Evolutionary conservation across 169 alveolate species (phyloP).

Genomic region (Plasmodium gallinaceum): DNA sequence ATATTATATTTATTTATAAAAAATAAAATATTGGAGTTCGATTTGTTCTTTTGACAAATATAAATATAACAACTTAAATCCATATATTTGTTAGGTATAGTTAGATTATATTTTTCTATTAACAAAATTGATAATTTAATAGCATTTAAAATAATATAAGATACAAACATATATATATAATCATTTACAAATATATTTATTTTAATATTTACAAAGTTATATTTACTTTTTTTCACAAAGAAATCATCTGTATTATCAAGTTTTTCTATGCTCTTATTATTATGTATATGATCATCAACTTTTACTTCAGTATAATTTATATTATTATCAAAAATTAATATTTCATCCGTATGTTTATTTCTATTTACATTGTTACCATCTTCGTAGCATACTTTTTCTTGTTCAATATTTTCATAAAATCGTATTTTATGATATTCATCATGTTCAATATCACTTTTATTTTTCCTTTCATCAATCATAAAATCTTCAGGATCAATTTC

Average conservation of each 20-base stretch:
- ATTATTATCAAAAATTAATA: not conserved
- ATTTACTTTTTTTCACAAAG: not conserved
- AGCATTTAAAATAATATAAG: conserved; percentile 23
- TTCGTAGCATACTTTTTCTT: not conserved
- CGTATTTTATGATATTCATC: conserved; percentile 32
- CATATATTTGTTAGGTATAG: conserved; percentile 36
- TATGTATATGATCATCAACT: not conserved
- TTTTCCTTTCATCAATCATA: conserved; percentile 29
- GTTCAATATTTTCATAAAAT: conserved; percentile 7
- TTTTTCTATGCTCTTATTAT: not conserved
- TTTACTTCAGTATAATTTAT: not conserved
- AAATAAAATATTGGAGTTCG: conserved; percentile 16
- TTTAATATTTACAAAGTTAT: not conserved
- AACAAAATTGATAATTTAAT: conserved; percentile 40
- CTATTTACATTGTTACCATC: not conserved
- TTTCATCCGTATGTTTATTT: not conserved
- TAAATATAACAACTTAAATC: conserved; percentile 46
- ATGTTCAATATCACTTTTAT: conserved; percentile 28
- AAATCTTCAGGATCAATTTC: not conserved
- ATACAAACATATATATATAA: conserved; percentile 51
- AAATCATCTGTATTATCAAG: not conserved
- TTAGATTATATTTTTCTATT: conserved; percentile 43
- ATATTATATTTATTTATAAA: conserved; percentile 50
- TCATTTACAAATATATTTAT: conserved; percentile 41
- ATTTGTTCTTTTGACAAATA: conserved; percentile 46